phyloP scores from a whole-genome alignment of 768 basidiomycete genomes.

The Tricholoma terreum region DNA sequence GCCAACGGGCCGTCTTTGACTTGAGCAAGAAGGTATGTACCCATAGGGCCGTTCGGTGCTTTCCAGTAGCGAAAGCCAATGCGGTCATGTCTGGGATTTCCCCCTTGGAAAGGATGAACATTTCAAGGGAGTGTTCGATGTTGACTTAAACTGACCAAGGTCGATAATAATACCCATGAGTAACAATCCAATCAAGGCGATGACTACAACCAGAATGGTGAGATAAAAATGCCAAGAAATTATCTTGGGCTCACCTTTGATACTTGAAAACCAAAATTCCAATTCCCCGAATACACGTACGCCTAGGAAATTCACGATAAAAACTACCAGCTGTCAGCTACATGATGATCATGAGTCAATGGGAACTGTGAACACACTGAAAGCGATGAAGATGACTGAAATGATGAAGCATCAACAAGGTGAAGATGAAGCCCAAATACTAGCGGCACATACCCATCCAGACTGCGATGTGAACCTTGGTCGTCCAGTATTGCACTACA shows the following conservation, averaged over 20 bases:
- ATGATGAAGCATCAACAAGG: constrained; percentile 5
- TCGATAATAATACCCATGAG: constrained; percentile 64
- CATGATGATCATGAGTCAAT: not conserved
- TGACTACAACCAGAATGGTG: constrained; percentile 24
- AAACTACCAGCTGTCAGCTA: constrained; percentile 33
- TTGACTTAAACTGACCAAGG: constrained; percentile 46
- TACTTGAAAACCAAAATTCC: constrained; percentile 71
- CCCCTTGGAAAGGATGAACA: constrained; percentile 37
- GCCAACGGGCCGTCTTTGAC: constrained; percentile 48
- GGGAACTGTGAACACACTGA: constrained; percentile 36
- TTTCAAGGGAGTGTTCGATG: constrained; percentile 34
- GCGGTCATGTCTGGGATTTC: constrained; percentile 45
- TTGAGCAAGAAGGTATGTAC: constrained; percentile 44
- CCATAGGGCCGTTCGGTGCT: constrained; percentile 54
- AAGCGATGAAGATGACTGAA: constrained; percentile 55
- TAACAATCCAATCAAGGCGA: constrained; percentile 47
- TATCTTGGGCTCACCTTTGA: constrained; percentile 52
- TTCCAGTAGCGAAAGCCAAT: constrained; percentile 50
- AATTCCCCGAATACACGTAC: constrained; percentile 68
- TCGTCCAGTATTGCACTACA: constrained; percentile 48
- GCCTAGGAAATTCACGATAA: constrained; percentile 56
- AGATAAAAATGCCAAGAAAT: not conserved
- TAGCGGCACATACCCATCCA: constrained; percentile 51
- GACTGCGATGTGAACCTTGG: constrained; percentile 40
- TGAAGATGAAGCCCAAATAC: not conserved